These are phyloP conservation scores for Xerocomus amazonicus DNA, from an alignment of 1,284 basidiomycete genomes.

Conservation along the genomic window DNA sequence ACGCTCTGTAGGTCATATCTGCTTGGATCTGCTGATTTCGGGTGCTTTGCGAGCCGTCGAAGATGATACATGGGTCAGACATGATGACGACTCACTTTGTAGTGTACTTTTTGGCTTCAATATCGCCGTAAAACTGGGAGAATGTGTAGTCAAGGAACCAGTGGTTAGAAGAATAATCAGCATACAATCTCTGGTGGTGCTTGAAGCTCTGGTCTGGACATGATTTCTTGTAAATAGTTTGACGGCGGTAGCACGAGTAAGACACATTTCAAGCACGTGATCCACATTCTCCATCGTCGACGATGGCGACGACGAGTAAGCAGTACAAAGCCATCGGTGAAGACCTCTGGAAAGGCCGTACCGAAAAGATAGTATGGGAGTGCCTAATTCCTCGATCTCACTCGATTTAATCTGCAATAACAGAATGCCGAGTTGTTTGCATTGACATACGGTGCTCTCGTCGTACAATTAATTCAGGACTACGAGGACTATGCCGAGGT, in stretches of 20 bases:
- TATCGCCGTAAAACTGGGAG: constrained; percentile 90
- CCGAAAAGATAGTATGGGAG: constrained; percentile 82
- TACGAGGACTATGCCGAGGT: constrained; percentile 96
- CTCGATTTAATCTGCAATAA: constrained; percentile 16
- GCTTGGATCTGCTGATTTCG: constrained; percentile 97
- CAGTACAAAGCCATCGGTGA: constrained; percentile 84
- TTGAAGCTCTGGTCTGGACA: constrained; percentile 95
- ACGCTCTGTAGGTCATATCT: constrained; percentile 94
- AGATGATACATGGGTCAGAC: background rate
- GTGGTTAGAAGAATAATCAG: background rate
- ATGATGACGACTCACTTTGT: constrained; percentile 63
- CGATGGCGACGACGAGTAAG: constrained; percentile 69
- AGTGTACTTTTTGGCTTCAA: constrained; percentile 95
- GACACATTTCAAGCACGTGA: constrained; percentile 24
- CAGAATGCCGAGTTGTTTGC: constrained; percentile 98
- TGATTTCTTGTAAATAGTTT: constrained; percentile 31
- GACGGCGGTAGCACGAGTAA: background rate
- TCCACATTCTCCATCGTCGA: constrained; percentile 8
- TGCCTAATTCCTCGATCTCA: constrained; percentile 7
- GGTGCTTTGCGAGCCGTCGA: constrained; percentile 51
- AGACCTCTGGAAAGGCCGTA: constrained; percentile 86
- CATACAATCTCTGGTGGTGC: constrained; percentile 94
- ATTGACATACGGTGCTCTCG: constrained; percentile 94
- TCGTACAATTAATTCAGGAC: constrained; percentile 98
- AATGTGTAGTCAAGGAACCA: constrained; percentile 12